These are phyloP conservation scores for Dactylellina parvicollis DNA, from an alignment of 2,329 filamentous ascomycete species.

Conservation along the genomic window DNA sequence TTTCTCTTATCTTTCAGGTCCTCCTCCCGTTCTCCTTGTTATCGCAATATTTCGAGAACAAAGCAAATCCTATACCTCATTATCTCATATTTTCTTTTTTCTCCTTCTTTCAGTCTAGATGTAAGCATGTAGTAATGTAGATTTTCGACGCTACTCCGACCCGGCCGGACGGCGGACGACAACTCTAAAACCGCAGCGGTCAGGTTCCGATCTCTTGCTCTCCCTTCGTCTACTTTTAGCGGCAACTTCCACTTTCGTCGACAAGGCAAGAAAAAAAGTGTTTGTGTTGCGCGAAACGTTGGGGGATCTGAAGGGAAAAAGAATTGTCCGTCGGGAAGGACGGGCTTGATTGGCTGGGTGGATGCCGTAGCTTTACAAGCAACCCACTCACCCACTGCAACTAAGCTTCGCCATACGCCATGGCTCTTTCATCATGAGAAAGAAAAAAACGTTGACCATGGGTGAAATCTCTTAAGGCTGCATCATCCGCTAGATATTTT, in stretches of 20 bases:
- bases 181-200: constrained; percentile 44
- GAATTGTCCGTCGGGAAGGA: constrained; percentile 48
- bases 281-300: not conserved
- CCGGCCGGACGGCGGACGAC: constrained; percentile 48
- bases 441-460: not conserved
- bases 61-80: constrained; percentile 1
- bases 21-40: not conserved
- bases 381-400: no score
- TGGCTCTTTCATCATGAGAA: not conserved
- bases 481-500: constrained; percentile 10
- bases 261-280: not conserved
- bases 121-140: not conserved
- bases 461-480: constrained; percentile 29
- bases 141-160: constrained; percentile 20
- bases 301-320: not conserved
- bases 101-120: not conserved
- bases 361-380: no score
- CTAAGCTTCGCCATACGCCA: not conserved
- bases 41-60: constrained; percentile 6
- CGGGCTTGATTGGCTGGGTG: constrained; percentile 4
- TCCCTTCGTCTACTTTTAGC: not conserved
- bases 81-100: constrained; percentile 4
- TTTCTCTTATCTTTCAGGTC: not conserved
- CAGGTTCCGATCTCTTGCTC: constrained; percentile 34
- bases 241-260: constrained; percentile 18